Conservation (phyloP, 768 basidiomycete genomes). For the Suillus luteus region DNA sequence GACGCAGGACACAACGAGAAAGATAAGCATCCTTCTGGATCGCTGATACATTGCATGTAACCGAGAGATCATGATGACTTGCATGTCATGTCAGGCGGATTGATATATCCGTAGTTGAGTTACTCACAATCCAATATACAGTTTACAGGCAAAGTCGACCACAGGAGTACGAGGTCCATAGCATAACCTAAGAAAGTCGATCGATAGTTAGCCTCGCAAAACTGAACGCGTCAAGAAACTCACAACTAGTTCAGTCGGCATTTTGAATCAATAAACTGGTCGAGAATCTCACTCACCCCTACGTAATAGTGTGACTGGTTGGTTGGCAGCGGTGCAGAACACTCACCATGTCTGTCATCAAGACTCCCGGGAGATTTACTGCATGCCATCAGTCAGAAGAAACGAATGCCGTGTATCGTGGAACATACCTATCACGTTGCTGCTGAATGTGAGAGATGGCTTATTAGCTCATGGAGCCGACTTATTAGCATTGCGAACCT, state of each 20-base stretch:
- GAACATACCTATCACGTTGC: background rate
- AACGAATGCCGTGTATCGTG: background rate
- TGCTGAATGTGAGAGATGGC: background rate
- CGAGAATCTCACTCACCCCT: background rate
- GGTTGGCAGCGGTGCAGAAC: background rate
- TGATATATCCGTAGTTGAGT: background rate
- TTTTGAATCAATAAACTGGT: background rate
- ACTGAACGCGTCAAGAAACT: background rate
- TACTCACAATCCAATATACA: background rate
- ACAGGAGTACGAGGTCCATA: background rate
- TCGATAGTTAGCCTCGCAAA: background rate
- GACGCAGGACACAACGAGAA: background rate
- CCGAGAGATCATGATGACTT: background rate
- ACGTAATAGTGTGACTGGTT: background rate
- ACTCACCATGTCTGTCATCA: background rate
- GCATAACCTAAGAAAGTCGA: background rate
- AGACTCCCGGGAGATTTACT: background rate
- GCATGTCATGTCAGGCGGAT: background rate
- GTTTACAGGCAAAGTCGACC: background rate
- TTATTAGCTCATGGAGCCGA: background rate
- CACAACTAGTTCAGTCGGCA: background rate
- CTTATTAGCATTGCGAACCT: background rate
- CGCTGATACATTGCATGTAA: slow-evolving; percentile 1
- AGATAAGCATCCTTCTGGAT: background rate
- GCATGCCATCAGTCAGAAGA: background rate